Base-by-base conservation (phyloP, 2,329 filamentous ascomycete genomes). In the Penicillium sp. region DNA sequence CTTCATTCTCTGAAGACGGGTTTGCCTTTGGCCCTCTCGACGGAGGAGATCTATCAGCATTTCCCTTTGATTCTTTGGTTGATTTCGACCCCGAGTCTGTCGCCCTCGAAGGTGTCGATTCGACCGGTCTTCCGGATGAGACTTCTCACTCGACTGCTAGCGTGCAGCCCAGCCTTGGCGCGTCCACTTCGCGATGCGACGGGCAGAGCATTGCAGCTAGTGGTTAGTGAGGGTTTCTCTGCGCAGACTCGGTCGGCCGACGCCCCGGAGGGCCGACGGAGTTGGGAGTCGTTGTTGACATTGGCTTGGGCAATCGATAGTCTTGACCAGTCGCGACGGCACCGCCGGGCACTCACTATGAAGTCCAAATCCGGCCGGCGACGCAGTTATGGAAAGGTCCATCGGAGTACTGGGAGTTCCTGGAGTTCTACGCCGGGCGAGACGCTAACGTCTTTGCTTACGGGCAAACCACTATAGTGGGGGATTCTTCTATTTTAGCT, bases 1-100 rank as follows among this genome's bases (percentile, higher is more conserved):
- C 80, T 83, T 81, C 81, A 78, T 75, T 87, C 84, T 74, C 85
- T 86, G 83, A 88, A 80, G 81, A 81, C 78, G 80, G 81, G 79
- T 78, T 88, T 81, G 78, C 84, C 80, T 78, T 86, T 88, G 80
- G 83, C 74, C 77, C 84, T 86, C 63, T 74, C 71, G 65, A 72
- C 67, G 67, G 67, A 65, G 70, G 71, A 75, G 71, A 73, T 73
- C 66, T 70, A 69, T 69, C 70, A 64, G 66, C 70, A 71, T 73
- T 76, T 75, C 64, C 72, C 69, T 75, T 75, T 76, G 74, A 76
- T 77, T 75, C 74, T 72, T 65, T 77, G 73, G 74, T 77, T 77
- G 71, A 77, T 76, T 75, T 76, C 72, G 72, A 76, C 73, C 69
- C 74, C 74, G 74, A 76, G 57, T 66, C 71, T 69, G 65, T 70